Base-by-base conservation (phyloP, 306 rosid genomes). In the Dalbergia oliveri region DNA sequence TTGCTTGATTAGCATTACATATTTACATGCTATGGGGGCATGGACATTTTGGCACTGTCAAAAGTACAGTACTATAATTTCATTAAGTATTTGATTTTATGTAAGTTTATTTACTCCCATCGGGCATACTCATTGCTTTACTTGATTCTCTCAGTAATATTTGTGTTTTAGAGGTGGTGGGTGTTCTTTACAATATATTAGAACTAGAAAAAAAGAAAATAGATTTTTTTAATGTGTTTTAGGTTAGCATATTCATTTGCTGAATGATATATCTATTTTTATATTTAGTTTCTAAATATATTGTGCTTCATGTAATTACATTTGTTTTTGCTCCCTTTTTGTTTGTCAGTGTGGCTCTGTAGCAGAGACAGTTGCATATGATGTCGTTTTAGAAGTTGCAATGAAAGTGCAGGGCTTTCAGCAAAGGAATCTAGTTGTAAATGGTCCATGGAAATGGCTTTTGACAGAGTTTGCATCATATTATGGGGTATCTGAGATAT, bases 381-480 rank as follows among this genome's bases (percentile, higher is more conserved):
- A 96, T 87, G 50, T 96, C 4, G 94, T 89, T 67, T 84, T 96
- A 70, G 99, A 93, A 84, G 97, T 91, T 80, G 90, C 98, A 75
- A 96, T 96, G 99, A 96, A 96, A 88, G 85, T 86, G 75, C 98
- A 90, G 80, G 91, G 90, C 82, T 96, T 96, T 81, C 97, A 90
- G 75, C 97, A 91, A 72, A 89, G 99, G 81, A 96, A 87, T 70
- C 85, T 96, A 77, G 60, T 88, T 74, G 76, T 96, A 79, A 88
- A 86, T 77, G 99, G 98, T 53, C 90, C 97, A 14, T 96, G 99
- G 99, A 91, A 93, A 89, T 96, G 99, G 99, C 94, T 96, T 49
- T 88, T 96, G 78, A 89, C 86, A 0, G 98, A 93, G 80, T 96
- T 96, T 83, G 94, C 98, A 76, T 87, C 97, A 8, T 96, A 96